phyloP scores from a whole-genome alignment of 495 filamentous ascomycete species.

The Neurospora sp. region DNA sequence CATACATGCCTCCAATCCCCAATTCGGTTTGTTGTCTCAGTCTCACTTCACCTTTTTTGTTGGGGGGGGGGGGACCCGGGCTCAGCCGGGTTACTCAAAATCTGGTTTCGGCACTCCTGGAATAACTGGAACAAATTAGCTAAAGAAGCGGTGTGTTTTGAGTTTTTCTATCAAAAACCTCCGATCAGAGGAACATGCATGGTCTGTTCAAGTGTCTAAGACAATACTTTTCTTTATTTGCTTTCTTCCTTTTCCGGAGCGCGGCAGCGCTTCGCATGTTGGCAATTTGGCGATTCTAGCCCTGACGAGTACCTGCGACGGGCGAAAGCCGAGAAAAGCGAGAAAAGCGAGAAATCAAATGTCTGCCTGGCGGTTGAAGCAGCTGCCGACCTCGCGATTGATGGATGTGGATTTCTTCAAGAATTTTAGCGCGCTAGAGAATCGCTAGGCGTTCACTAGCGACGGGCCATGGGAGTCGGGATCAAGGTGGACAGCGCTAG shows the following conservation, averaged over 20 bases:
- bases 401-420: not conserved
- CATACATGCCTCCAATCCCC: not conserved
- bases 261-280: not conserved
- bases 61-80: not conserved
- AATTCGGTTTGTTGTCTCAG: not conserved
- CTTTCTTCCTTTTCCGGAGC: not conserved
- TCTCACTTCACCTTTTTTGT: not conserved
- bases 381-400: not conserved
- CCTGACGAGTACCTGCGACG: too few relatives aligned
- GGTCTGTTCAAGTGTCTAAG: not conserved
- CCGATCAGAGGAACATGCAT: not conserved
- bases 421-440: not conserved
- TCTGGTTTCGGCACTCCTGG: not conserved
- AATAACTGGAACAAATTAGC: not conserved
- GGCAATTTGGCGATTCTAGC: too few relatives aligned
- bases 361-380: not conserved
- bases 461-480: not conserved
- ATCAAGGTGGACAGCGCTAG: not conserved
- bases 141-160: not conserved
- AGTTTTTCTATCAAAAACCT: not conserved
- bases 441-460: not conserved
- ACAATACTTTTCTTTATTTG: not conserved
- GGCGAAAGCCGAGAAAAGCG: not conserved
- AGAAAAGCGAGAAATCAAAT: not conserved
- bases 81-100: not conserved